Evolutionary conservation across 2,329 filamentous ascomycete species (phyloP), one percentile per base, ranked within the genome.

Genomic region (Scorias spongiosa): DNA sequence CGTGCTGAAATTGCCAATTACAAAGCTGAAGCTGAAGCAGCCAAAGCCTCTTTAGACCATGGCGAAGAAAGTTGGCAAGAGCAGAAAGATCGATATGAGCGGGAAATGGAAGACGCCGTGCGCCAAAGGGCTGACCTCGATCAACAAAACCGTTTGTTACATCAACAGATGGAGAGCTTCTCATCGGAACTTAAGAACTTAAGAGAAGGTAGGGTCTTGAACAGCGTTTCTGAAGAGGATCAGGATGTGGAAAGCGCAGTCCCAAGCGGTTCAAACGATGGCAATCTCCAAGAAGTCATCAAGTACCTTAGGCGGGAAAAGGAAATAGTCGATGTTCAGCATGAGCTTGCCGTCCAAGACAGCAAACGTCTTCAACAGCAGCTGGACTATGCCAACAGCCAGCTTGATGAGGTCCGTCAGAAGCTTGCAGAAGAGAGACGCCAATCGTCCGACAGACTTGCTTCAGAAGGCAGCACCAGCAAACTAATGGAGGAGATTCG

Each of bases 241-340:
- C 63, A 66, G 28, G 67, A 68, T 10, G 57, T 61, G 12, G 32
- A 36, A 9, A 36, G 5, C 15, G 9, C 32, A 15, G 11, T 15
- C 15, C 11, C 32, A 12, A 11, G 49, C 32, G 46, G 48, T 10
- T 62, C 71, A 1, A 63, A 72, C 12, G 64, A 80, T 9, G 84
- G 86, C 51, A 84, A 84, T 43, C 75, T 94, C 9, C 83, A 91
- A 48, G 89, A 96, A 56, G 76, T 98, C 45, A 93, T 93, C 64
- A 82, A 77, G 48, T 98, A 91, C 61, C 69, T 98, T 48, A 81
- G 89, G 39, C 82, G 86, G 37, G 93, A 98, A 65, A 98, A 96
- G 69, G 91, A 96, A 60, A 96, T 98, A 51, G 75, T 95, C 8
- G 89, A 98, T 54, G 85, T 95, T n/a, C 89, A 96, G 57, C 84